These are phyloP conservation scores for Silene vulgaris DNA, from an alignment of 179 eudicot genomes.

Conservation along the genomic window DNA sequence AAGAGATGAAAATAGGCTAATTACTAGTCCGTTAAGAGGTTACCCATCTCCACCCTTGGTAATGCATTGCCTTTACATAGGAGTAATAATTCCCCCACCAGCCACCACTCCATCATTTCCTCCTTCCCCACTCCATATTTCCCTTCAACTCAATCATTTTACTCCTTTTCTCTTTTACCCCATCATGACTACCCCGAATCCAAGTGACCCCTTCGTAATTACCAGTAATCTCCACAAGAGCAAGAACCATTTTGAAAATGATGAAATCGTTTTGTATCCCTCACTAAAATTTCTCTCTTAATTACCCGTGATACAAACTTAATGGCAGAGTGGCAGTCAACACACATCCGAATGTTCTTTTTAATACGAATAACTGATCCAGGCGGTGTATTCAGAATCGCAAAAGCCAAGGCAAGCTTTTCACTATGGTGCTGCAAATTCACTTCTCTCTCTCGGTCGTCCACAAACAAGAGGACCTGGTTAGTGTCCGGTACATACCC, in stretches of 20 bases:
- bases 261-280: slow-evolving; percentile 73
- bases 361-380: slow-evolving; percentile 56
- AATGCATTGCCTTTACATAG: too few relatives aligned
- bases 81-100: too few relatives aligned
- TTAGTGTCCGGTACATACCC: slow-evolving; percentile 70
- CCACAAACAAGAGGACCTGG: slow-evolving; percentile 59
- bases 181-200: not conserved
- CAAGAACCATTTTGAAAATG: slow-evolving; percentile 66
- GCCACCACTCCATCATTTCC: too few relatives aligned
- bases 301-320: slow-evolving; percentile 58
- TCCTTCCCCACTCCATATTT: too few relatives aligned
- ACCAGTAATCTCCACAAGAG: slow-evolving; percentile 84
- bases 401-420: slow-evolving; percentile 73
- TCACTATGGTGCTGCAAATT: slow-evolving; percentile 72
- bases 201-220: slow-evolving; percentile 16
- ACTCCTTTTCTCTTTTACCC: not conserved
- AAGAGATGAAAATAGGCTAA: too few relatives aligned
- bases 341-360: slow-evolving; percentile 76
- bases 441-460: slow-evolving; percentile 50
- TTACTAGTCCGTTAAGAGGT: too few relatives aligned
- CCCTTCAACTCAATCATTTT: not conserved
- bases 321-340: slow-evolving; percentile 79
- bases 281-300: slow-evolving; percentile 59
- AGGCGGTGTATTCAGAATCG: slow-evolving; percentile 52
- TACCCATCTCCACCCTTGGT: too few relatives aligned